Base-by-base conservation (phyloP, 2,329 filamentous ascomycete species). In the Colletotrichum aenigma region DNA sequence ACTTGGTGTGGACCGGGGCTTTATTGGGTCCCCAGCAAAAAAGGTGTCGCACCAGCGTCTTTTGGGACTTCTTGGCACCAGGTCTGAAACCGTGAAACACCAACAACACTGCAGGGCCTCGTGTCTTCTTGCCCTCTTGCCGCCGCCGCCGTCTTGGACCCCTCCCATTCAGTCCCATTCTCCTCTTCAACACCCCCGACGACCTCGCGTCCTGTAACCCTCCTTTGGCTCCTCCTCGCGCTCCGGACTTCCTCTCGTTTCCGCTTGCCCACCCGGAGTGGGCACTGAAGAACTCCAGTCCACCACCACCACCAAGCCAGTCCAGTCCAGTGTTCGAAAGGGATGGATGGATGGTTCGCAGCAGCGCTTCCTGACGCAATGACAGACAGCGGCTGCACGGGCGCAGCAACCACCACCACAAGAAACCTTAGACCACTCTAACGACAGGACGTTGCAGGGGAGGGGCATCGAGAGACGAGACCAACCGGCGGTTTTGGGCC, bases 321-420 rank as follows among this genome's bases (percentile, higher is more conserved):
- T 26, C 9, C 16, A 61, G 58, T 30, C 28, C 30, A 21, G 36
- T 61, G 43, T 34, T 56, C 48, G 43, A 30, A 56, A 28, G 48
- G 32, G 9, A 24, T 28, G 15, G 15, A 24, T 21, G 34, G 62
- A 52, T 52, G 38, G 64, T 66, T 66, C 64, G 64, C 43, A 18
- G 38, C 52, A 55, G 72, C 68, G 72, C 55, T 67, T 75, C 48
- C 56, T 72, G 72, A 75, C 69, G 72, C 72, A 72, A 72, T 75
- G 72, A 75, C 69, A 75, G 72, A 72, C 62, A 67, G 72, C 72
- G 52, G 72, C 60, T 74, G 67, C 72, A 71, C 72, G 72, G 68
- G 38, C 34, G 21, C 28, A 61, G 21, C n/a, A 60, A 48, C 58
- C 71, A 70, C 26, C 26, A 58, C 55, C 43, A 52, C 12, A 52